Base-by-base conservation (phyloP, 1,284 basidiomycete genomes). In the Ceratobasidium papillatum region DNA sequence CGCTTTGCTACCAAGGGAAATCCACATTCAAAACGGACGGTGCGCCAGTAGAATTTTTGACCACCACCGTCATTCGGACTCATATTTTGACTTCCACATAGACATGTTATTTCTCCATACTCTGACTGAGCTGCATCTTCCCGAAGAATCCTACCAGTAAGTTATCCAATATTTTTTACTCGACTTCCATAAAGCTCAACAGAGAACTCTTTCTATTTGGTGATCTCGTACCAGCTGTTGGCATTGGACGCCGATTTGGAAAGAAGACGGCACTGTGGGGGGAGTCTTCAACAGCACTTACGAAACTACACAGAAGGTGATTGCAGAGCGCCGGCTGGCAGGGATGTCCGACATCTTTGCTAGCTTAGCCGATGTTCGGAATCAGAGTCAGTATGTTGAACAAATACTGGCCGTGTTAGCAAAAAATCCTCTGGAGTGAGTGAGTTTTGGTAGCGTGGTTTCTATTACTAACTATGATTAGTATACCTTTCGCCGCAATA, bases 81-180 rank as follows among this genome's bases (percentile, higher is more conserved):
- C 64, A 54, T 17, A 54, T 27, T 11, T 25, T 2, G 32, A 14
- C 32, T 17, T 34, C 49, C 12, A n/a, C n/a, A n/a, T 43, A 76
- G 76, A 76, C 34, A 19, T 49, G 9, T 11, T 77, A 30, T 77
- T 77, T 43, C 64, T 74, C 27, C 73, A 76, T 47, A 52, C 62
- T 7, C 47, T 77, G 30, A 77, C 76, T 0, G 76, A 75, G 1
- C 36, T 62, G 14, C 72, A 63, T 34, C 58, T 77, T 5, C 76
- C 76, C 5, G 72, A 76, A 34, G 76, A 77, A 49, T 43, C 61
- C 0, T 77, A 77, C 25, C 75, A 76, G 52, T 66, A 36, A 59
- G 68, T 14, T 11, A 19, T 34, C 30, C 14, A n/a, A n/a, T n/a
- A 36, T 25, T 22, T 30, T 47, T 47, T 14, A 3, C 11, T 27